phyloP scores from a whole-genome alignment of 176 grass and related monocot species.

The Phyllostachys edulis region DNA sequence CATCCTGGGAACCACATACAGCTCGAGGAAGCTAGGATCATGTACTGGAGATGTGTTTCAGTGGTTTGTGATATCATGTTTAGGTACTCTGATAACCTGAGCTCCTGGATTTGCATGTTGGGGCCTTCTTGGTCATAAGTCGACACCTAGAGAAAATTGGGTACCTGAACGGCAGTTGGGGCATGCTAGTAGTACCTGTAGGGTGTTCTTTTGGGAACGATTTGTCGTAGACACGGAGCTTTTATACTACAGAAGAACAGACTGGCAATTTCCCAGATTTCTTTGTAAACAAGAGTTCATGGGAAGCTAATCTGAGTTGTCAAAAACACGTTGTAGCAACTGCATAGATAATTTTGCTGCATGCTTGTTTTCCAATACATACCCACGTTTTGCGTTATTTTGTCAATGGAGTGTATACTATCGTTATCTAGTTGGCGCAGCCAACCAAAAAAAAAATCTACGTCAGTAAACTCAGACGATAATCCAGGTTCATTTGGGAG shows the following conservation, averaged over 20 bases:
- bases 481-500: background rate
- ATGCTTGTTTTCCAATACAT: background rate
- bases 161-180: background rate
- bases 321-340: background rate
- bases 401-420: background rate
- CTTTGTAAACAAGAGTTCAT: background rate
- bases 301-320: background rate
- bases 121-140: constrained; percentile 1
- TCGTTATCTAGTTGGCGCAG: background rate
- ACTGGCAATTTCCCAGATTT: background rate
- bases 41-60: background rate
- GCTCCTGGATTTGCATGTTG: background rate
- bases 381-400: background rate
- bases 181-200: background rate
- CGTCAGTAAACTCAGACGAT: background rate
- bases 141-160: background rate
- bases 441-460: background rate
- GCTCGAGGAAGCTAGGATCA: background rate
- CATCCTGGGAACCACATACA: background rate
- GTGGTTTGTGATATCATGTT: constrained; percentile 10
- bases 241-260: background rate
- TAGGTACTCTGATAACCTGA: constrained; percentile 11
- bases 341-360: background rate
- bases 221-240: background rate
- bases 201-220: background rate